These are phyloP conservation scores for Endotrypanum monterogeii DNA, from an alignment of 208 protist species.

Conservation along the genomic window DNA sequence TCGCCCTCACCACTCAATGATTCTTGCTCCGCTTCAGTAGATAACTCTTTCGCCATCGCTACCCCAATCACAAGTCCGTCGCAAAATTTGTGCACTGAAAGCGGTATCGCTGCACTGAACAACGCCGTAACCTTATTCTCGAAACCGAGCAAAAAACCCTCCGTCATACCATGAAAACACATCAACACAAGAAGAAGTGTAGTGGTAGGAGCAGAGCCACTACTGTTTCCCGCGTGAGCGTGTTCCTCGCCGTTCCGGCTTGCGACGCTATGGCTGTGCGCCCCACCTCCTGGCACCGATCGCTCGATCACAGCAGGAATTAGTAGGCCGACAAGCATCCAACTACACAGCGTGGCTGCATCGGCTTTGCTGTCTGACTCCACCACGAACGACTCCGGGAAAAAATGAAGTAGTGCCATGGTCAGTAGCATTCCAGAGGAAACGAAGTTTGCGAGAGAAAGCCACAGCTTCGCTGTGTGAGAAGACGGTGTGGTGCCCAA, in stretches of 20 bases:
- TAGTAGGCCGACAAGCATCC: slow-evolving; percentile 59
- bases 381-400: slow-evolving; percentile 39
- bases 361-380: not conserved
- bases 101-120: slow-evolving; percentile 41
- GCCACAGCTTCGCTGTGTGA: slow-evolving; percentile 11
- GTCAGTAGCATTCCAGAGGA: slow-evolving; percentile 71
- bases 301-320: slow-evolving; percentile 60
- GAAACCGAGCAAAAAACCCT: slow-evolving; percentile 67
- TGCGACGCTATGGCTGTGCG: slow-evolving; percentile 30
- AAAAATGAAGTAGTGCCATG: slow-evolving; percentile 63
- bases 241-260: slow-evolving; percentile 5
- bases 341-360: slow-evolving; percentile 24
- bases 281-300: slow-evolving; percentile 15
- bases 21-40: slow-evolving; percentile 3
- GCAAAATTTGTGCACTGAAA: slow-evolving; percentile 68
- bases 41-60: slow-evolving; percentile 54
- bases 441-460: slow-evolving; percentile 68
- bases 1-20: not conserved
- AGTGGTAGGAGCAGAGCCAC: slow-evolving; percentile 16
- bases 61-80: slow-evolving; percentile 80
- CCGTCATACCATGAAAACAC: slow-evolving; percentile 66
- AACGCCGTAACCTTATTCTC: slow-evolving; percentile 37
- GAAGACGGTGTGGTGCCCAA: not conserved
- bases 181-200: slow-evolving; percentile 62
- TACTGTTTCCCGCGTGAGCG: slow-evolving; percentile 5